A percentile compares a stretch with the other conserved stretches of the same genome.
phyloP scores from a whole-genome alignment of 306 rosid species.

The Clitoria ternatea region DNA sequence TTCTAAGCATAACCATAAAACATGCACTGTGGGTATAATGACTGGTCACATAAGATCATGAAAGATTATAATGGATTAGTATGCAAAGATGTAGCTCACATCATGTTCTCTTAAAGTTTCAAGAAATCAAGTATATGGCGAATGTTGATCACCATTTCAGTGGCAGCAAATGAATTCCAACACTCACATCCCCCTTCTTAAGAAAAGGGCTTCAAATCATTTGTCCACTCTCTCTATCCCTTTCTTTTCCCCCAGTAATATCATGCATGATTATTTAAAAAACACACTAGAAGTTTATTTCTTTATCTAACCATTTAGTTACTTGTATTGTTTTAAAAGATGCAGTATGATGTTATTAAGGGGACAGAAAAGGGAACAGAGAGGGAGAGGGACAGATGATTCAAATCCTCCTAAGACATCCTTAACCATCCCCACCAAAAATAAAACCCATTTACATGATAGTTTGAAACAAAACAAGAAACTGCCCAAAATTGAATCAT shows the following conservation, averaged over 20 bases:
- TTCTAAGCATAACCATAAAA: neutral
- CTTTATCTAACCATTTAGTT: too few relatives aligned
- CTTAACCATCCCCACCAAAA: neutral
- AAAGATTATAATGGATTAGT: neutral
- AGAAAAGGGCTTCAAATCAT: too few relatives aligned
- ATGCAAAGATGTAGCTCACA: neutral
- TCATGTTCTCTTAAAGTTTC: neutral
- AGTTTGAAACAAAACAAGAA: neutral
- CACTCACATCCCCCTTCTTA: neutral
- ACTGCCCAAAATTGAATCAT: neutral
- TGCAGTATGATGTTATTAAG: too few relatives aligned
- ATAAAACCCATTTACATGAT: neutral
- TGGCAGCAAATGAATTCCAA: neutral
- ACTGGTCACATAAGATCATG: neutral
- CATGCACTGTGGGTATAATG: neutral
- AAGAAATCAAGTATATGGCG: neutral
- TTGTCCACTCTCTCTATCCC: too few relatives aligned
- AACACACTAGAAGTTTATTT: too few relatives aligned
- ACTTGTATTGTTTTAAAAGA: too few relatives aligned
- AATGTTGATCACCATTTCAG: conserved; percentile 1
- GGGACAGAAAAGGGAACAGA: too few relatives aligned
- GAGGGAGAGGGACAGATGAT: too few relatives aligned
- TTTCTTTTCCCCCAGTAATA: too few relatives aligned
- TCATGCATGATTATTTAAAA: too few relatives aligned
- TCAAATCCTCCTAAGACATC: conserved; percentile 2